These are phyloP conservation scores for Neurospora sp. DNA, from an alignment of 495 filamentous ascomycete genomes.

Conservation along the genomic window DNA sequence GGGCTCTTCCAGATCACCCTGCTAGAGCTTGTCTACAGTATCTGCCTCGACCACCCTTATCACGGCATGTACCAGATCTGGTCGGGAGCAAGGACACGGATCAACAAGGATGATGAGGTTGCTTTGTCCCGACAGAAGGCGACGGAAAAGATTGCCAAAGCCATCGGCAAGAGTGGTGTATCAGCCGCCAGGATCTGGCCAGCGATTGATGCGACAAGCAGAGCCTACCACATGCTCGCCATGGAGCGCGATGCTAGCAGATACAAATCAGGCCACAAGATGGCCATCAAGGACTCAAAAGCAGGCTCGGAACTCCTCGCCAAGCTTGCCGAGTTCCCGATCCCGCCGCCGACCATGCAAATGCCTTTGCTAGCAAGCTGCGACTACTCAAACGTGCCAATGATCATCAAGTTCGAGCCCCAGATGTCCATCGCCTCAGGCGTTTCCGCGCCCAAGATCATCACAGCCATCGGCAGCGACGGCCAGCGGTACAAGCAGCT, in stretches of 20 bases:
- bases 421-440: slow-evolving; percentile 79
- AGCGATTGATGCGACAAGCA: slow-evolving; percentile 61
- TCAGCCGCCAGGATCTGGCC: slow-evolving; percentile 48
- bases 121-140: slow-evolving; percentile 63
- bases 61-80: slow-evolving; percentile 96
- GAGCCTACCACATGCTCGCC: slow-evolving; percentile 64
- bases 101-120: slow-evolving; percentile 56
- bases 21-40: slow-evolving; percentile 58
- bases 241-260: slow-evolving; percentile 45
- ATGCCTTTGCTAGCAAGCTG: slow-evolving; percentile 61
- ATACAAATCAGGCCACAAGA: slow-evolving; percentile 56
- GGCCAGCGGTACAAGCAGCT: slow-evolving; percentile 77
- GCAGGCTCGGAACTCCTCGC: slow-evolving; percentile 49
- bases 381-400: slow-evolving; percentile 65
- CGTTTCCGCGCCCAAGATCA: slow-evolving; percentile 83
- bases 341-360: slow-evolving; percentile 86
- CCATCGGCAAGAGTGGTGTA: slow-evolving; percentile 34
- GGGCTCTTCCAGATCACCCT: slow-evolving; percentile 65
- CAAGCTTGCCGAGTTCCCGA: slow-evolving; percentile 43
- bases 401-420: slow-evolving; percentile 55
- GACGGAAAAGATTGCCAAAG: slow-evolving; percentile 53
- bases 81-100: slow-evolving; percentile 58
- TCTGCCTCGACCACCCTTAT: slow-evolving; percentile 87
- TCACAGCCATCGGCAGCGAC: slow-evolving; percentile 66
- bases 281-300: slow-evolving; percentile 48